Evolutionary conservation across 495 filamentous ascomycete genomes (phyloP), one percentile per base, ranked within the genome.

Genomic region (Hypoxylon subgilvum): DNA sequence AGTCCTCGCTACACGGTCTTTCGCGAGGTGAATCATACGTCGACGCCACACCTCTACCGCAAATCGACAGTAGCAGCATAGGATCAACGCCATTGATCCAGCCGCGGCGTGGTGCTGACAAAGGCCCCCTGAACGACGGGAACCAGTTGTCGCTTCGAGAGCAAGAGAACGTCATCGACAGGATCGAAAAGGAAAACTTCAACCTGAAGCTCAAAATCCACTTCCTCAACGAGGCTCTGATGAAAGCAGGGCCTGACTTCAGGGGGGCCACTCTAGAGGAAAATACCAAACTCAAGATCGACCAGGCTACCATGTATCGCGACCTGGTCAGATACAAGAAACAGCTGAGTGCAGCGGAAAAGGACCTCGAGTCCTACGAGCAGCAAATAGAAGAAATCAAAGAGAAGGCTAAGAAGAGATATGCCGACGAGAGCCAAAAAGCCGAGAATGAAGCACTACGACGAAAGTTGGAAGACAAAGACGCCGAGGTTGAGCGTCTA

Each of bases 251-350:
- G 0, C 92, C 91, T 2, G 87, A 88, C 27, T 91, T 90, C 76
- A 92, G 91, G 68, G 88, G 93, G 61, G 82, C 84, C 16, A 90
- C 95, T 0, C 75, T 98, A 9, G 88, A 88, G 67, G 94, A 98
- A 74, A 97, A 97, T 63, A 93, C 92, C 13, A 92, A 96, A 55
- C 84, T 98, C 32, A 97, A 97, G 73, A 89, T 96, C 45, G 84
- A 92, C 68, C 87, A 88, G 68, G 79, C 93, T 46, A 92, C 89
- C 1, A 87, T 97, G 81, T 86, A 92, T 66, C 83, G 85, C 41
- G 94, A 98, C 57, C 82, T 98, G 9, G 82, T 86, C 42, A 84
- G 84, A 44, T 94, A 92, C 72, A 86, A 86, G 65, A 96, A 96
- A 69, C 84, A 82, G 6, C 77, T 98, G 10, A 80, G 79, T 27